Evolutionary conservation across 2,329 filamentous ascomycete genomes (phyloP).

Genomic region (Venturia carpophila): DNA sequence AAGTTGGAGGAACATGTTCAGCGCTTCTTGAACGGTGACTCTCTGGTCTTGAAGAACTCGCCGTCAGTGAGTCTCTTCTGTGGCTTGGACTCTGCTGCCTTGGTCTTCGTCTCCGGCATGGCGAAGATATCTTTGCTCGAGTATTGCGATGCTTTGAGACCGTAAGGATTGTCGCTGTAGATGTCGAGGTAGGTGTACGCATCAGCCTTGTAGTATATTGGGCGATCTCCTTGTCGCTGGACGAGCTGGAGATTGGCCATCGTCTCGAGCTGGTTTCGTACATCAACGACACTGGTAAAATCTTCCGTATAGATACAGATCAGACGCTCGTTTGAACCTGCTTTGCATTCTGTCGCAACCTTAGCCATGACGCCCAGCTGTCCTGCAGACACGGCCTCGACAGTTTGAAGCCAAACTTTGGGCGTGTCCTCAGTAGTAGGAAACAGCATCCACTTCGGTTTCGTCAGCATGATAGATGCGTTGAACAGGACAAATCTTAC

Average conservation of each 20-base stretch:
- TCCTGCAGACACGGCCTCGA: conserved; percentile 57
- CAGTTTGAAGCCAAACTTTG: conserved; percentile 58
- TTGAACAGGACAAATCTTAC: conserved; percentile 31
- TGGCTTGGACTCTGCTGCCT: conserved; percentile 3
- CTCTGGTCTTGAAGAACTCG: background rate
- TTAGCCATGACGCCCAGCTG: conserved; percentile 67
- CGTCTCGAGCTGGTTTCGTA: conserved; percentile 57
- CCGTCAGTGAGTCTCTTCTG: conserved; percentile 9
- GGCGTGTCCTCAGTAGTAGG: conserved; percentile 48
- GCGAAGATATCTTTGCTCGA: conserved; percentile 33
- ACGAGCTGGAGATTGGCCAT: conserved; percentile 57
- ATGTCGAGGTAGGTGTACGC: conserved; percentile 41
- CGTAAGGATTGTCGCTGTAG: conserved; percentile 34
- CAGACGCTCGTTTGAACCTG: conserved; percentile 41
- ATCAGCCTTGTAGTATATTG: conserved; percentile 74
- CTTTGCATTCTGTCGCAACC: conserved; percentile 50
- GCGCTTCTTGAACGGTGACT: conserved; percentile 7
- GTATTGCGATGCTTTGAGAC: conserved; percentile 37
- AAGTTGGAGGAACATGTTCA: background rate
- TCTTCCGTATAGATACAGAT: conserved; percentile 74
- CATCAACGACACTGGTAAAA: conserved; percentile 60
- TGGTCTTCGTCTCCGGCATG: background rate
- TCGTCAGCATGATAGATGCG: conserved; percentile 17
- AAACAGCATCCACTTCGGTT: conserved; percentile 65
- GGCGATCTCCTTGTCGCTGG: conserved; percentile 28